phyloP scores from a whole-genome alignment of 805 yeast genomes.

The Starmerella geochares region DNA sequence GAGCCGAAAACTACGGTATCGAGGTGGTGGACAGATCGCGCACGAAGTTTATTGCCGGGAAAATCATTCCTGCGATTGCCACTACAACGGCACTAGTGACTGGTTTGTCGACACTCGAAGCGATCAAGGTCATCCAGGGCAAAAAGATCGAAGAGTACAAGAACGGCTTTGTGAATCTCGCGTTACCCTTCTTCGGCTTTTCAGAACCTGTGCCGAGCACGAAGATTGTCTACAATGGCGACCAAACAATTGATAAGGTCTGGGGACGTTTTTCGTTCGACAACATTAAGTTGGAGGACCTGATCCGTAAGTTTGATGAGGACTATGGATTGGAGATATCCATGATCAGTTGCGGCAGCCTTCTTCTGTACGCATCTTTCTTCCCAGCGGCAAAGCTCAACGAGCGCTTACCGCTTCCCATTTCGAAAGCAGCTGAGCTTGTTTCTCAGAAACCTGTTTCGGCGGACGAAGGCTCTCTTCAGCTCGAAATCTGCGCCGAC shows the following conservation, averaged over 20 bases:
- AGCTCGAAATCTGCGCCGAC: constrained; percentile 85
- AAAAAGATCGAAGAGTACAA: constrained; percentile 76
- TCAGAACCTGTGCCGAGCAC: constrained; percentile 89
- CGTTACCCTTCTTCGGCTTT: constrained; percentile 91
- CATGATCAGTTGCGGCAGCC: constrained; percentile 86
- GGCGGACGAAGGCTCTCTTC: constrained; percentile 59
- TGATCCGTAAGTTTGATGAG: constrained; percentile 63
- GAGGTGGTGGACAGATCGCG: constrained; percentile 80
- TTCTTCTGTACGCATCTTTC: constrained; percentile 83
- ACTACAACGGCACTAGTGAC: constrained; percentile 98
- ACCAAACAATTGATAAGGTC: constrained; percentile 68
- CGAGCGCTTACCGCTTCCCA: constrained; percentile 57
- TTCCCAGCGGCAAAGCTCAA: constrained; percentile 83
- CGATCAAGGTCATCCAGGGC: constrained; percentile 76
- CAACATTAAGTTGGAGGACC: constrained; percentile 61
- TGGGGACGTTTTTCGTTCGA: constrained; percentile 86
- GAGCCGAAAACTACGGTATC: constrained; percentile 84
- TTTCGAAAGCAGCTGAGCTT: constrained; percentile 69
- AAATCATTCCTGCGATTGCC: constrained; percentile 97
- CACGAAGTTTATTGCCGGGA: constrained; percentile 96
- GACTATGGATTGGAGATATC: constrained; percentile 78
- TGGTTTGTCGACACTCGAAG: constrained; percentile 84
- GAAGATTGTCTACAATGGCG: constrained; percentile 65
- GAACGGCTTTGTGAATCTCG: constrained; percentile 86
- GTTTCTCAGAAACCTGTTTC: constrained; percentile 79